Evolutionary conservation across 2,329 filamentous ascomycete species (phyloP).

Genomic region (Fusarium sublunatum): DNA sequence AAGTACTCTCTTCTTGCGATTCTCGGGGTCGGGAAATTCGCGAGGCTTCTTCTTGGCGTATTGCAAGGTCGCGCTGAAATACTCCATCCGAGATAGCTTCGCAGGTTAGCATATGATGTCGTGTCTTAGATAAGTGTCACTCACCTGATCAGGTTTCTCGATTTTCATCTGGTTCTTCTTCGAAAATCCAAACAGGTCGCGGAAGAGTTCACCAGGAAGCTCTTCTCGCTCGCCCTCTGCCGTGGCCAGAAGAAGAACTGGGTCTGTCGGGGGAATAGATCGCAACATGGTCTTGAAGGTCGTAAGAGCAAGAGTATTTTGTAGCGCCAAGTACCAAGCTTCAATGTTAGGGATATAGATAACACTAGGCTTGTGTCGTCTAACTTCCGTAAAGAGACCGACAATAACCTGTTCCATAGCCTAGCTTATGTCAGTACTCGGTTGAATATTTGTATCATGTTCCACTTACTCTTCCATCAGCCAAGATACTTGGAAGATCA

Average conservation of each 20-base stretch:
- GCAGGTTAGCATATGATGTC: slow-evolving; percentile 12
- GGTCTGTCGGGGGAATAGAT: slow-evolving; percentile 88
- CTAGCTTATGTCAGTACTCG: slow-evolving; percentile 51
- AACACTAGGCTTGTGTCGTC: slow-evolving; percentile 93
- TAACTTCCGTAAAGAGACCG: slow-evolving; percentile 89
- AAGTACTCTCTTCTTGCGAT: slow-evolving; percentile 86
- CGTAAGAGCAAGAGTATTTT: slow-evolving; percentile 75
- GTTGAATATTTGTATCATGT: not conserved
- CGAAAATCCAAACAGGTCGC: slow-evolving; percentile 87
- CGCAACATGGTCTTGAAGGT: slow-evolving; percentile 86
- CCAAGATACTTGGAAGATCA: slow-evolving; percentile 86
- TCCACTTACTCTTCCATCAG: slow-evolving; percentile 77
- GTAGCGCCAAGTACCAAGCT: slow-evolving; percentile 78
- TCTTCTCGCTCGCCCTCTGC: slow-evolving; percentile 75
- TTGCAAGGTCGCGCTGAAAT: slow-evolving; percentile 78
- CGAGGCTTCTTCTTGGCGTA: slow-evolving; percentile 83
- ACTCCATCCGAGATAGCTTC: slow-evolving; percentile 75
- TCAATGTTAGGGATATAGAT: slow-evolving; percentile 94
- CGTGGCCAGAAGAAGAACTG: slow-evolving; percentile 87
- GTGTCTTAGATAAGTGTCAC: slow-evolving; percentile 37
- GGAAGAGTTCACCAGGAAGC: slow-evolving; percentile 72
- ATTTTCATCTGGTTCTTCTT: slow-evolving; percentile 80
- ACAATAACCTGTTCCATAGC: slow-evolving; percentile 90
- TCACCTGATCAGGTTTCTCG: slow-evolving; percentile 71
- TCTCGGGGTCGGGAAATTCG: slow-evolving; percentile 87